Evolutionary conservation across 2,329 filamentous ascomycete genomes (phyloP).

Genomic region (Acephala macrosclerotiorum): DNA sequence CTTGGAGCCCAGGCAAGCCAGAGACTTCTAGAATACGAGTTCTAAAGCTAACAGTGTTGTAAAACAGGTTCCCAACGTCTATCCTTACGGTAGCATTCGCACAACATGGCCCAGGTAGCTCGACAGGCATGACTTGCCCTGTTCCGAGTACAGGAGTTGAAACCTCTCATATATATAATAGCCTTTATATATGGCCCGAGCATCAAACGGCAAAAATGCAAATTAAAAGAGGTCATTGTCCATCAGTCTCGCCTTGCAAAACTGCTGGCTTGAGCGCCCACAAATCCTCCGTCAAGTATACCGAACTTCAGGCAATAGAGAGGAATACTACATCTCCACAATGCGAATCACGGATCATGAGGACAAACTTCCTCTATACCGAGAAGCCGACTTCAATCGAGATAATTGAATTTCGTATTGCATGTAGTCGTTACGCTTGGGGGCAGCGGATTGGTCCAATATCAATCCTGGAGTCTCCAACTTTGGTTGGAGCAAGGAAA

Average conservation of each 20-base stretch:
- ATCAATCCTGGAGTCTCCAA: background rate
- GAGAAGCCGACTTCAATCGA: background rate
- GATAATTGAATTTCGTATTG: background rate
- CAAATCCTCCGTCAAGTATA: background rate
- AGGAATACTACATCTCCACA: background rate
- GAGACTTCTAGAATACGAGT: conserved; percentile 1
- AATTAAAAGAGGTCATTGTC: background rate
- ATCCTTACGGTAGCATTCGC: background rate
- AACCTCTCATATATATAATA: background rate
- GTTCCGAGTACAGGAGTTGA: background rate
- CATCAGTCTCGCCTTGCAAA: conserved; percentile 6
- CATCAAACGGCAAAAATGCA: background rate
- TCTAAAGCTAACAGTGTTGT: background rate
- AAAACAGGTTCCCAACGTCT: background rate
- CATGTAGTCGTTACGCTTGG: background rate
- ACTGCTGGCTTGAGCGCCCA: background rate
- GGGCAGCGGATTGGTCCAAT: background rate
- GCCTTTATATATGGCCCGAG: background rate
- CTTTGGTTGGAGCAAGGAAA: background rate
- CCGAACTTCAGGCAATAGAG: background rate
- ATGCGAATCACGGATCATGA: background rate
- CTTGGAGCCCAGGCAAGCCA: background rate
- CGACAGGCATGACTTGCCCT: background rate
- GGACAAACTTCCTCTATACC: background rate
- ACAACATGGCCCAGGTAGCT: background rate